A percentile compares a stretch with the other conserved stretches of the same genome.
These are phyloP conservation scores for Paulownia fortunei DNA, from an alignment of 257 asterid species.

Conservation along the genomic window DNA sequence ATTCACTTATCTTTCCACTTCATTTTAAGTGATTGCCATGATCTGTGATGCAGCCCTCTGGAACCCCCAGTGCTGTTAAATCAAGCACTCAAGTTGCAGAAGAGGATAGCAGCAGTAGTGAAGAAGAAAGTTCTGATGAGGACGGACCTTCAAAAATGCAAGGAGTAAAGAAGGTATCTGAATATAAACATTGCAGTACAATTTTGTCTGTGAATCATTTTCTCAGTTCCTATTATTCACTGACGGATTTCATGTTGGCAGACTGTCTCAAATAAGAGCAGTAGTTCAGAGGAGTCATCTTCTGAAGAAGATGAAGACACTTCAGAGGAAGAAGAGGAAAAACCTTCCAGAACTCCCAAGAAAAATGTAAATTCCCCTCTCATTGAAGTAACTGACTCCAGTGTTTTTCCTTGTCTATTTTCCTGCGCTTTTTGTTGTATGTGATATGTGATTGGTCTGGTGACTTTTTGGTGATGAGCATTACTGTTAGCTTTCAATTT, in stretches of 20 bases:
- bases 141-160: conserved; percentile 26
- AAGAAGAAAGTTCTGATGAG: conserved; percentile 45
- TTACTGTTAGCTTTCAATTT: no score
- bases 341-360: conserved; percentile 47
- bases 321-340: conserved; percentile 59
- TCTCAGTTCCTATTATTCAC: neutral
- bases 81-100: conserved; percentile 15
- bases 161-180: conserved; percentile 27
- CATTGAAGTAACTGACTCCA: neutral
- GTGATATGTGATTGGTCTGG: neutral
- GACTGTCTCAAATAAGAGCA: conserved; percentile 39
- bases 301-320: conserved; percentile 55
- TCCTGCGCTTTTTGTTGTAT: neutral
- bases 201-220: neutral
- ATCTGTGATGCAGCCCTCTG: conserved; percentile 24
- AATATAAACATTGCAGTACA: no score
- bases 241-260: conserved; percentile 7
- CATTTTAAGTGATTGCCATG: neutral
- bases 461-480: neutral
- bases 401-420: neutral
- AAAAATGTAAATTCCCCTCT: conserved; percentile 40
- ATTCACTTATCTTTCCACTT: neutral
- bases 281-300: conserved; percentile 52
- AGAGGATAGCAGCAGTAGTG: conserved; percentile 41
- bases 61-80: conserved; percentile 21